Evolutionary conservation across 768 basidiomycete genomes (phyloP).

Genomic region (Russula compacta): DNA sequence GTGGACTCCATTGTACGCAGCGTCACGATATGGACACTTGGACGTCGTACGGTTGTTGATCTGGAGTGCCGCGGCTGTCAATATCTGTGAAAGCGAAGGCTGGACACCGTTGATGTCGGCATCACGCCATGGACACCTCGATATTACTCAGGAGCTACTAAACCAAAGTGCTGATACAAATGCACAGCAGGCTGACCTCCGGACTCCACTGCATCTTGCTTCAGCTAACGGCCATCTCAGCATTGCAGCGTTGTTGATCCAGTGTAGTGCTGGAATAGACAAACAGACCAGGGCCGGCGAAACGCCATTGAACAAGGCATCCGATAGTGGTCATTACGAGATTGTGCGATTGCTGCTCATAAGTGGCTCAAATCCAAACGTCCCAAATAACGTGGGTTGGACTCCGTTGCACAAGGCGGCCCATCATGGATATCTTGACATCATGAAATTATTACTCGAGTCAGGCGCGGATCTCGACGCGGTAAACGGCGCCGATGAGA

Average conservation of each 20-base stretch:
- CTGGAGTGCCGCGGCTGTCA: not conserved
- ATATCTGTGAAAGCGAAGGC: not conserved
- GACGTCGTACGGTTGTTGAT: not conserved
- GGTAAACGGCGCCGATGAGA: not conserved
- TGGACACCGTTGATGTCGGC: not conserved
- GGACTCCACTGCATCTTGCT: not conserved
- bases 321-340: not conserved
- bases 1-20: not conserved
- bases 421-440: not conserved
- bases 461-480: not conserved
- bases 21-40: not conserved
- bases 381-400: not conserved
- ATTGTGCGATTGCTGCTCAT: not conserved
- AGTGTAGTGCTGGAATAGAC: not conserved
- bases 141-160: not conserved
- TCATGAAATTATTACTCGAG: not conserved
- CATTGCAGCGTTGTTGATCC: not conserved
- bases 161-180: not conserved
- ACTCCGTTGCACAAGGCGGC: not conserved
- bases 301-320: not conserved
- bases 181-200: not conserved
- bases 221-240: not conserved
- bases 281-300: not conserved
- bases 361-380: not conserved
- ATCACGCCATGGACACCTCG: not conserved